These are phyloP conservation scores for Flaveria ramosissima DNA, from an alignment of 129 eudicot genomes.

Conservation along the genomic window DNA sequence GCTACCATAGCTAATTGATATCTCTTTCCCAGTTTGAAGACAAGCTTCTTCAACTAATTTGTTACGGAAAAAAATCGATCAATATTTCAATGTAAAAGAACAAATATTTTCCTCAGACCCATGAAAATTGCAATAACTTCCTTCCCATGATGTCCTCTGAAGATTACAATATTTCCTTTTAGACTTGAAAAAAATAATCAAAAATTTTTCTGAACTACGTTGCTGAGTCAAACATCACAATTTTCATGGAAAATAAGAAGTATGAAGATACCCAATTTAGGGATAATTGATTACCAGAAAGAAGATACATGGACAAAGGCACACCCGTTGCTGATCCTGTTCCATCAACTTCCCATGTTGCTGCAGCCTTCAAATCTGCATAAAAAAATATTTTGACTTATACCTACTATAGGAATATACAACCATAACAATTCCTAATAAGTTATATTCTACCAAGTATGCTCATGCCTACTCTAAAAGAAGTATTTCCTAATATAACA, in stretches of 20 bases:
- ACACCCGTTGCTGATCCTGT: slow-evolving; percentile 64
- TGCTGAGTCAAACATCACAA: not conserved
- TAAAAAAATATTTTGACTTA: slow-evolving; percentile 14
- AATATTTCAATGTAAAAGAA: not conserved
- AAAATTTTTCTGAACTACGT: not conserved
- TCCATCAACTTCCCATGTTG: slow-evolving; percentile 99
- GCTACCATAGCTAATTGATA: slow-evolving; percentile 90
- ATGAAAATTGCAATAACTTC: slow-evolving; percentile 5
- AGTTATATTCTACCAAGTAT: not conserved
- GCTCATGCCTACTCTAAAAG: not conserved
- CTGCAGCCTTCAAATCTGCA: slow-evolving; percentile 74
- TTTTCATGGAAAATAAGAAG: slow-evolving; percentile 4
- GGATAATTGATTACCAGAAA: slow-evolving; percentile 54
- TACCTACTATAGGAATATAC: not conserved
- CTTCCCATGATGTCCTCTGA: not conserved
- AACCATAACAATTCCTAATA: not conserved
- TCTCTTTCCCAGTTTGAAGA: slow-evolving; percentile 60
- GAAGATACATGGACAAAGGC: slow-evolving; percentile 90
- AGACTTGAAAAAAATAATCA: not conserved
- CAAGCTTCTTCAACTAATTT: slow-evolving; percentile 52
- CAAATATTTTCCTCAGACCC: slow-evolving; percentile 11
- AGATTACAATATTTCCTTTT: not conserved
- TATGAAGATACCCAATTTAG: not conserved
- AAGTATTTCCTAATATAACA: not conserved
- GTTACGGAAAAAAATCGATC: not conserved